Base-by-base conservation (phyloP, 2,329 filamentous ascomycete species). In the Macrophomina phaseolina region DNA sequence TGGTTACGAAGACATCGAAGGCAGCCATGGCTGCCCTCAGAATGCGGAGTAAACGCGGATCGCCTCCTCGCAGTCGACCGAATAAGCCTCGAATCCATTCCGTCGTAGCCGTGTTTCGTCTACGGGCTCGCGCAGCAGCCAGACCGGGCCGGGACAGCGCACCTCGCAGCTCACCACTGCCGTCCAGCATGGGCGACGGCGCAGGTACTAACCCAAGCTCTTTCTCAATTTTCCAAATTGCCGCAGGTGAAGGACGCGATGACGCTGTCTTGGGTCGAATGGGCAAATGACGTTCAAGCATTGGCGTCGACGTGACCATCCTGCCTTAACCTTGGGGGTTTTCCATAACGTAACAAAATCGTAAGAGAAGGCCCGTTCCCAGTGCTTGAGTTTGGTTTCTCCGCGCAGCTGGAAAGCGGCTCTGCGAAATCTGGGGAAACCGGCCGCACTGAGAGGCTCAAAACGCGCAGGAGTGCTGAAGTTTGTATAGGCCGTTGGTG, bases 301-400 rank as follows among this genome's bases (percentile, higher is more conserved):
- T 32, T 32, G 46, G 14, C 12, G 61, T 42, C 32, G 52, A 60
- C 53, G 63, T 65, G 63, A 65, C 40, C 51, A 38, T 40, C 32
- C 28, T 52, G 40, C 14, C 30, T n/a, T 30, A 28, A 53, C 42
- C n/a, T 56, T 56, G 51, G 51, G 45, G 42, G 40, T 38, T 66
- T 66, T 60, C 45, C 64, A 66, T 66, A 60, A 66, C 64, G 64
- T 66, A 66, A 66, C 12, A 51, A 40, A 42, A 66, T 51, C 42
- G 32, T 23, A 32, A 32, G 36, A 14, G 36, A 48, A 49, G 53
- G 45, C 8, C 42, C 52, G 64, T 66, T 49, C 34, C 23, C 45
- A 11, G 7, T 40, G 16, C 9, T 58, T 58, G n/a, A 28, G 28
- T 60, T 34, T 9, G 42, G 16, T 66, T 66, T 66, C 64, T 66